A percentile compares a stretch with the other conserved stretches of the same genome.
Conservation (phyloP, 495 filamentous ascomycete genomes). For the Neurospora pannonica region DNA sequence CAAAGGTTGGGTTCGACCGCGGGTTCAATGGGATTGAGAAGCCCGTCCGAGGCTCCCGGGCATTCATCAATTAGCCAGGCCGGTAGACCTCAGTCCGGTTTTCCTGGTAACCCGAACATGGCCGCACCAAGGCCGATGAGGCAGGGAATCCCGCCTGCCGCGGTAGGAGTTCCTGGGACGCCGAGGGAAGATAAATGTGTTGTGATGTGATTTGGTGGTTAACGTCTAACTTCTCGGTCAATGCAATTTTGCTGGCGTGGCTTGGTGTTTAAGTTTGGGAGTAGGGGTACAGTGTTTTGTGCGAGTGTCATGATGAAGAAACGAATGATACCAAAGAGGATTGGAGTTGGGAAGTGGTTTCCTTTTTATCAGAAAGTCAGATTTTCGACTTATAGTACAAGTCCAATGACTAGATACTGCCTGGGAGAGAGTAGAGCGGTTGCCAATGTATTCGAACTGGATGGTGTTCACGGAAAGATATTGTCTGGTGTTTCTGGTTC, state of each 20-base stretch:
- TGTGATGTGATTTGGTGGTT: conserved; percentile 20
- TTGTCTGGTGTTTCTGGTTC: background rate
- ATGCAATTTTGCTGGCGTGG: background rate
- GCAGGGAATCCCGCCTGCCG: conserved; percentile 13
- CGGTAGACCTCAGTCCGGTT: background rate
- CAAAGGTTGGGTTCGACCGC: background rate
- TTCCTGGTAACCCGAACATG: background rate
- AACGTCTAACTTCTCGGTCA: background rate
- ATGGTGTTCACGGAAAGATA: background rate
- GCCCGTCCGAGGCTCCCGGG: background rate
- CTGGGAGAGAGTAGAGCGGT: background rate
- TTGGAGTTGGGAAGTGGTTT: background rate
- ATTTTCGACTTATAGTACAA: background rate
- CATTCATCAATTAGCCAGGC: background rate
- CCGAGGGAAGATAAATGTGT: conserved; percentile 22
- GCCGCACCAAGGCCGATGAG: conserved; percentile 16
- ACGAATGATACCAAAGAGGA: background rate
- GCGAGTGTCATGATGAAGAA: background rate
- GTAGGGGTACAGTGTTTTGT: background rate
- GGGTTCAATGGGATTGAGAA: background rate
- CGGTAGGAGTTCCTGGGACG: background rate
- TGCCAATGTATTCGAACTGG: background rate
- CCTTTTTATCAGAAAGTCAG: background rate
- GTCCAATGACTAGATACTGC: background rate
- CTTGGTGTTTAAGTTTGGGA: background rate